Percentiles rank a stretch among this genome's conserved stretches.
Evolutionary conservation across 2,329 filamentous ascomycete genomes (phyloP).

Genomic region (Curvularia lunata): DNA sequence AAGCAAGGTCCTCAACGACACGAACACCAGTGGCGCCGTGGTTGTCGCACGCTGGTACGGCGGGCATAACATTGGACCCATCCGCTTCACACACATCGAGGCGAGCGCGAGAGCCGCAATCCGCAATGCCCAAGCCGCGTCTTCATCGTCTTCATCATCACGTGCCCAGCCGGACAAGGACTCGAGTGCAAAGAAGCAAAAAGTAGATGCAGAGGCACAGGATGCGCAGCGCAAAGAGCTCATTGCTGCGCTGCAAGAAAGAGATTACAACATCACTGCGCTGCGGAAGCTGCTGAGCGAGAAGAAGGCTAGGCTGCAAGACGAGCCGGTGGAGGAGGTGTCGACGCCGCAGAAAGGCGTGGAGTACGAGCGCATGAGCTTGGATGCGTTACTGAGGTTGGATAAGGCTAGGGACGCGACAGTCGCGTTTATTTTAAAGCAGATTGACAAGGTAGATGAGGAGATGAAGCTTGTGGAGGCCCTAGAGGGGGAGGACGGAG

Average conservation of each 20-base stretch:
- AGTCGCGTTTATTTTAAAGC: slow-evolving; percentile 58
- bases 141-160: not conserved
- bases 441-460: slow-evolving; percentile 60
- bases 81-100: slow-evolving; percentile 61
- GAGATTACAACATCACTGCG: slow-evolving; percentile 57
- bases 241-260: slow-evolving; percentile 42
- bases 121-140: slow-evolving; percentile 25
- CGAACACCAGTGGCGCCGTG: slow-evolving; percentile 54
- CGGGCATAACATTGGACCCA: slow-evolving; percentile 59
- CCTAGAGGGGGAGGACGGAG: slow-evolving; percentile 29
- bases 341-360: slow-evolving; percentile 40
- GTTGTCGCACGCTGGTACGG: slow-evolving; percentile 64
- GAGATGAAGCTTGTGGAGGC: slow-evolving; percentile 38
- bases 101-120: slow-evolving; percentile 57
- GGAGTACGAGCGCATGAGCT: slow-evolving; percentile 53
- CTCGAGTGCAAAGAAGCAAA: slow-evolving; percentile 44
- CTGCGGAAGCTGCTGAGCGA: slow-evolving; percentile 55
- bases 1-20: slow-evolving; percentile 54
- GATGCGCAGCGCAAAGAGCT: slow-evolving; percentile 49
- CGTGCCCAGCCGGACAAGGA: slow-evolving; percentile 29
- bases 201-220: slow-evolving; percentile 36
- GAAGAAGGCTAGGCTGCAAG: slow-evolving; percentile 47
- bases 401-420: slow-evolving; percentile 62
- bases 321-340: slow-evolving; percentile 26
- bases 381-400: slow-evolving; percentile 51